Evolutionary conservation across 306 rosid genomes (phyloP).

Genomic region (Rosa persica): DNA sequence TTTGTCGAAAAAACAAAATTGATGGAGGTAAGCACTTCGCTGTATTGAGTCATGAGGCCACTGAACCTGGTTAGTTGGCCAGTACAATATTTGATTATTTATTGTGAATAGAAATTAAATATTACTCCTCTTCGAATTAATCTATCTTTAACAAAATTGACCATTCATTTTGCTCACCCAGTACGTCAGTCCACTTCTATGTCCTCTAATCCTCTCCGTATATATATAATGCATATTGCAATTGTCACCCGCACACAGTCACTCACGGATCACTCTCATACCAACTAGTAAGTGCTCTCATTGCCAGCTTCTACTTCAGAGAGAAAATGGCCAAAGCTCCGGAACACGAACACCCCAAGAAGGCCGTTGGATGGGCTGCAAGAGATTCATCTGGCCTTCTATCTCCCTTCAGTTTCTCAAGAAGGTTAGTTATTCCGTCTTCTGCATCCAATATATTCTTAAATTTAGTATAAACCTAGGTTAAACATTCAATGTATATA

Average conservation of each 20-base stretch:
- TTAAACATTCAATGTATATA: background rate
- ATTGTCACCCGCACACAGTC: background rate
- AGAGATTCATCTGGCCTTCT: constrained; percentile 26
- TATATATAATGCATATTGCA: background rate
- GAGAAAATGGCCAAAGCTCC: constrained; percentile 1
- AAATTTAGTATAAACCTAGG: background rate
- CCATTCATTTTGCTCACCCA: background rate
- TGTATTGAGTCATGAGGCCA: background rate
- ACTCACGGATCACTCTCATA: background rate
- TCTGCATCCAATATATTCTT: background rate
- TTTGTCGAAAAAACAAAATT: too few relatives aligned
- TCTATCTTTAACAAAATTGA: background rate
- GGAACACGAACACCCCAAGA: constrained; percentile 17
- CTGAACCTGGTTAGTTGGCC: too few relatives aligned
- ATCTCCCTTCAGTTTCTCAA: constrained; percentile 32
- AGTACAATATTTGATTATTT: background rate
- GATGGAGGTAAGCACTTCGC: background rate
- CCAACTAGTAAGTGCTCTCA: too few relatives aligned
- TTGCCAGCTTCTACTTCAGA: background rate
- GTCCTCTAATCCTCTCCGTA: background rate
- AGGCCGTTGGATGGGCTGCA: constrained; percentile 35
- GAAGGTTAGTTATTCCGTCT: constrained; percentile 16
- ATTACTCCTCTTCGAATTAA: too few relatives aligned
- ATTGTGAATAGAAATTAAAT: too few relatives aligned
- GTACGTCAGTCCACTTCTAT: background rate